Conservation (phyloP, 768 basidiomycete species). For the Collybiopsis luxurians region DNA sequence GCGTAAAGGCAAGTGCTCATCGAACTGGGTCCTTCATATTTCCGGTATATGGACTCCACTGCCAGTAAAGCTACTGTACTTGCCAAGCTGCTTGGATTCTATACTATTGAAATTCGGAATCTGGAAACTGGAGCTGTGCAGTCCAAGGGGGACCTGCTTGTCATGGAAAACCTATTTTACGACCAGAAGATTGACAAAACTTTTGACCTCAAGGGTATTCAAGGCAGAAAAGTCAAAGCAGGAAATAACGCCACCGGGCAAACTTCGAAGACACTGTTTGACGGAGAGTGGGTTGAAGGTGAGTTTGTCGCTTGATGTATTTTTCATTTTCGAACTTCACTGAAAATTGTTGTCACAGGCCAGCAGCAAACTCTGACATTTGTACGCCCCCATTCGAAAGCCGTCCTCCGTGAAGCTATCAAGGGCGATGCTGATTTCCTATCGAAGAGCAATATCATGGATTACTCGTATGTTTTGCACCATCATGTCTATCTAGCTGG, state of each 20-base stretch:
- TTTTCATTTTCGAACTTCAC: not conserved
- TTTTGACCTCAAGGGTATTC: constrained; percentile 85
- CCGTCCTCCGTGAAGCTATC: constrained; percentile 68
- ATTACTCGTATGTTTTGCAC: constrained; percentile 63
- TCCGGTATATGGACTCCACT: constrained; percentile 72
- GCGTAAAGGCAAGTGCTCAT: constrained; percentile 66
- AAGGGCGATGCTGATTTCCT: constrained; percentile 72
- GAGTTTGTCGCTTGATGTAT: constrained; percentile 7
- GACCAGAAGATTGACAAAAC: constrained; percentile 62
- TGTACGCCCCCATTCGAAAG: constrained; percentile 70
- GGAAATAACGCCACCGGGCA: constrained; percentile 26
- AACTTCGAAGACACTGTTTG: constrained; percentile 61
- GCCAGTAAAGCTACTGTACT: constrained; percentile 65
- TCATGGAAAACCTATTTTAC: constrained; percentile 87
- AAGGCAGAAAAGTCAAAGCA: constrained; percentile 67
- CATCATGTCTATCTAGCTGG: not conserved
- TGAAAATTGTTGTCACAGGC: constrained; percentile 29
- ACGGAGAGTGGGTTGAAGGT: constrained; percentile 87
- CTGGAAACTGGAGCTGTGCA: constrained; percentile 63
- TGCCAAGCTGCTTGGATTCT: constrained; percentile 81
- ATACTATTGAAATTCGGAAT: constrained; percentile 74
- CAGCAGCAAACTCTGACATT: constrained; percentile 65
- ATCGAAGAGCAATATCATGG: constrained; percentile 78
- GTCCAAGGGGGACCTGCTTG: constrained; percentile 70
- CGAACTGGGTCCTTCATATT: constrained; percentile 76